Conservation (phyloP, 148 eudicot genomes). For the Silene uniflora region DNA sequence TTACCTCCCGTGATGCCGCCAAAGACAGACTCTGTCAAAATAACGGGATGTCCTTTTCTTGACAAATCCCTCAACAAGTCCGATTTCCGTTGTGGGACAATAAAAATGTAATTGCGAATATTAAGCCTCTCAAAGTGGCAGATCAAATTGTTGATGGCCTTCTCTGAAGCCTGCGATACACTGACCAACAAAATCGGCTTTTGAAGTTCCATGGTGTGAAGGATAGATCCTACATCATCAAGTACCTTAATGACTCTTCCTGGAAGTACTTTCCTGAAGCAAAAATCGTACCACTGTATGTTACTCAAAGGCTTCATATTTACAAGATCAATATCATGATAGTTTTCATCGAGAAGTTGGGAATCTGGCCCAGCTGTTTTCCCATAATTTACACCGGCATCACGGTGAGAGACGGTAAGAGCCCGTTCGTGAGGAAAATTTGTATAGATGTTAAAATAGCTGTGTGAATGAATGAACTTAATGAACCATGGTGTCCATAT, state of each 20-base stretch:
- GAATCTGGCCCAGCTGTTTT: conserved; percentile 95
- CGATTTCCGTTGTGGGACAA: conserved; percentile 51
- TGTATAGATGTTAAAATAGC: conserved; percentile 87
- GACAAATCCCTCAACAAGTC: conserved; percentile 59
- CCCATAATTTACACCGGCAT: conserved; percentile 94
- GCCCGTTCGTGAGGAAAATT: conserved; percentile 73
- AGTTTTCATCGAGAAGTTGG: conserved; percentile 43
- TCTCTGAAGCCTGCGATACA: conserved; percentile 37
- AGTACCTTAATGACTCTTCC: conserved; percentile 48
- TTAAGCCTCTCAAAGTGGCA: conserved; percentile 82
- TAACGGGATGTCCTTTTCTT: conserved; percentile 79
- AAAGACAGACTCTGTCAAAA: conserved; percentile 43
- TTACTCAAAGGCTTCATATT: conserved; percentile 53
- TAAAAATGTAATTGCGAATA: conserved; percentile 58
- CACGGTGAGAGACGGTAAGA: conserved; percentile 81
- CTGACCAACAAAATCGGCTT: conserved; percentile 58
- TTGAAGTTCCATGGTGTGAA: conserved; percentile 49
- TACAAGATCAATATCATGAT: conserved; percentile 38
- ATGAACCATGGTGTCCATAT: conserved; percentile 99
- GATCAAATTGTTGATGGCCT: conserved; percentile 51
- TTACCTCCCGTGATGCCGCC: conserved; percentile 29
- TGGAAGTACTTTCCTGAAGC: conserved; percentile 73
- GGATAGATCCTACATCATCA: conserved; percentile 45
- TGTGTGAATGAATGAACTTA: conserved; percentile 68
- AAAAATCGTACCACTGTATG: conserved; percentile 85